These are phyloP conservation scores for Ogataea paradorogensis DNA, from an alignment of 805 yeast genomes.

Conservation along the genomic window DNA sequence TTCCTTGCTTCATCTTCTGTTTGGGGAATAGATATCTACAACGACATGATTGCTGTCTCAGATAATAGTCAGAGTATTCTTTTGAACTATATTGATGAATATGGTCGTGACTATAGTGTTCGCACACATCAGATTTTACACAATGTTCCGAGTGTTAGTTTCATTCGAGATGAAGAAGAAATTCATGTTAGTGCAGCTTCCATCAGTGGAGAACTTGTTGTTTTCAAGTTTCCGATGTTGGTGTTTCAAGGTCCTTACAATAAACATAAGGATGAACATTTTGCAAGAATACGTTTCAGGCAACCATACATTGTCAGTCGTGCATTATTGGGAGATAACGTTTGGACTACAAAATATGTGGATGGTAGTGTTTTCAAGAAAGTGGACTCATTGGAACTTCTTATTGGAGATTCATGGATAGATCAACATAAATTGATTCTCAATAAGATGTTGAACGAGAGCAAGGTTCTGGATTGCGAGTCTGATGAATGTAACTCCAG, in stretches of 20 bases:
- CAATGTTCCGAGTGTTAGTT: constrained; percentile 54
- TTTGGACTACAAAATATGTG: constrained; percentile 52
- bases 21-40: constrained; percentile 60
- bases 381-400: constrained; percentile 46
- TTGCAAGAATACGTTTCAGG: constrained; percentile 30
- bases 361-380: constrained; percentile 40
- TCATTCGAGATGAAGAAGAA: constrained; percentile 26
- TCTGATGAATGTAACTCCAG: constrained; percentile 41
- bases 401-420: constrained; percentile 44
- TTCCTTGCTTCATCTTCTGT: constrained; percentile 44
- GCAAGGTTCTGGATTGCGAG: constrained; percentile 37
- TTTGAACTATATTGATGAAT: constrained; percentile 34
- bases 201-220: constrained; percentile 41
- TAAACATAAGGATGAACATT: constrained; percentile 1
- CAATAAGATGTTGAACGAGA: constrained; percentile 38
- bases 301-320: constrained; percentile 33
- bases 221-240: constrained; percentile 35
- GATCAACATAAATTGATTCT: constrained; percentile 31
- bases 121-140: constrained; percentile 45
- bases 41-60: constrained; percentile 43
- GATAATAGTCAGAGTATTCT: constrained; percentile 52
- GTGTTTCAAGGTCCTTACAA: constrained; percentile 13
- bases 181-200: constrained; percentile 40
- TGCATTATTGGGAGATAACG: constrained; percentile 42
- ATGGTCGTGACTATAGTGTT: constrained; percentile 15